Conservation (phyloP, 78 protist genomes). For the Chrysochromulina parva region DNA sequence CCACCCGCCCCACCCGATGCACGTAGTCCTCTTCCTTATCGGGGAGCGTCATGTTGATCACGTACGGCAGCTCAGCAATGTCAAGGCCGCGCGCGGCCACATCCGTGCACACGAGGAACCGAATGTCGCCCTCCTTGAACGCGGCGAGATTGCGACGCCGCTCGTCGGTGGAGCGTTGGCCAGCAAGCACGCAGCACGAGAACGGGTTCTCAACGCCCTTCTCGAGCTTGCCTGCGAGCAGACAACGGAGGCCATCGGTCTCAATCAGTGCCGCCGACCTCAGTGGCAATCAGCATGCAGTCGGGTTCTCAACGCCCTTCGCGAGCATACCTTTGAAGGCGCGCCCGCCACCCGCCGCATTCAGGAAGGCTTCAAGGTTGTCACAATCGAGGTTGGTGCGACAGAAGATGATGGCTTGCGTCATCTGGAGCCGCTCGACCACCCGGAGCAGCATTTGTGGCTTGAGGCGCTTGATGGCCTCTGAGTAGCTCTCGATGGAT, state of each 20-base stretch:
- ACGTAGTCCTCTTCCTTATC: slow-evolving; percentile 80
- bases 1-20: slow-evolving; percentile 93
- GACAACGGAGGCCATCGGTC: too few relatives aligned
- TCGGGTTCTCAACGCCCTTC: too few relatives aligned
- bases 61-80: too few relatives aligned
- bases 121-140: not conserved
- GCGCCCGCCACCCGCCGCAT: not conserved
- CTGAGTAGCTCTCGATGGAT: slow-evolving; percentile 37
- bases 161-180: slow-evolving; percentile 5
- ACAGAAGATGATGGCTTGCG: slow-evolving; percentile 80
- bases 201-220: slow-evolving; percentile 21
- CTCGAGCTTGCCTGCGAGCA: too few relatives aligned
- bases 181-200: slow-evolving; percentile 37
- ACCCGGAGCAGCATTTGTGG: slow-evolving; percentile 31
- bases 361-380: slow-evolving; percentile 40
- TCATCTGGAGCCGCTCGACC: slow-evolving; percentile 76
- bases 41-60: slow-evolving; percentile 85
- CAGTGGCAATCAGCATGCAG: too few relatives aligned
- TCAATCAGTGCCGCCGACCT: too few relatives aligned
- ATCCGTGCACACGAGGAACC: too few relatives aligned
- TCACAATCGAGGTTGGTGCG: slow-evolving; percentile 84
- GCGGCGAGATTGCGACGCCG: slow-evolving; percentile 46
- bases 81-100: too few relatives aligned
- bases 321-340: not conserved
- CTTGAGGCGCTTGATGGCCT: slow-evolving; percentile 71